Evolutionary conservation across 2,329 filamentous ascomycete species (phyloP), one percentile per base, ranked within the genome.

Genomic region (Tympanopsis confertula): DNA sequence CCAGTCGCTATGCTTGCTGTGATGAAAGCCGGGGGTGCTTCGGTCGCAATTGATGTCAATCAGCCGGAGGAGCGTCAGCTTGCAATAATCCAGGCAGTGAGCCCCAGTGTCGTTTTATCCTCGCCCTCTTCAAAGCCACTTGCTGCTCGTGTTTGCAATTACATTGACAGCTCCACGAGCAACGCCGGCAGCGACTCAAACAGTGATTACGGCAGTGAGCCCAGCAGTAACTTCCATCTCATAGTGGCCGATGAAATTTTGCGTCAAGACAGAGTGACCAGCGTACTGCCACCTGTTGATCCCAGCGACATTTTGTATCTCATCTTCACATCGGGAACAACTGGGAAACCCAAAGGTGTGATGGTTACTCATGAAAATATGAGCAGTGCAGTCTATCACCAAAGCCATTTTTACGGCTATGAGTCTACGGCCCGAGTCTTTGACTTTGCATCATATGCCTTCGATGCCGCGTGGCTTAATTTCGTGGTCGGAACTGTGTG

Each of bases 301-400:
- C n/a, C 15, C 12, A 33, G 10, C 30, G 15, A 17, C 15, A 10
- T 15, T 33, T 33, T 28, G n/a, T 43, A 45, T 18, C 63, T 67
- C 46, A 65, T 68, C 47, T 69, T 68, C 46, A 70, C 66, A 19
- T 69, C 66, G n/a, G 66, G 66, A 15, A 68, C 61, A 14, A 69
- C 66, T 2, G 66, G 66, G 4, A 52, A 53, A 20, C 65, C 66
- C 5, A 69, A 69, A 51, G 65, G 66, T 28, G 63, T 67, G 18
- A 56, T 66, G 14, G 40, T 50, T 19, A 37, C 38, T 17, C 50
- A 51, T 28, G 20, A 20, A 4, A 41, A 43, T 14, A 45, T 49
- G 15, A 39, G 38, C 26, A 46, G 41, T 13, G 42, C 41, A 14
- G 26, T 47, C n/a, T 29, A 20, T 4, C 42, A 42, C 13, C 42